Evolutionary conservation across 2,329 filamentous ascomycete genomes (phyloP).

Genomic region (Diaporthe destruens): DNA sequence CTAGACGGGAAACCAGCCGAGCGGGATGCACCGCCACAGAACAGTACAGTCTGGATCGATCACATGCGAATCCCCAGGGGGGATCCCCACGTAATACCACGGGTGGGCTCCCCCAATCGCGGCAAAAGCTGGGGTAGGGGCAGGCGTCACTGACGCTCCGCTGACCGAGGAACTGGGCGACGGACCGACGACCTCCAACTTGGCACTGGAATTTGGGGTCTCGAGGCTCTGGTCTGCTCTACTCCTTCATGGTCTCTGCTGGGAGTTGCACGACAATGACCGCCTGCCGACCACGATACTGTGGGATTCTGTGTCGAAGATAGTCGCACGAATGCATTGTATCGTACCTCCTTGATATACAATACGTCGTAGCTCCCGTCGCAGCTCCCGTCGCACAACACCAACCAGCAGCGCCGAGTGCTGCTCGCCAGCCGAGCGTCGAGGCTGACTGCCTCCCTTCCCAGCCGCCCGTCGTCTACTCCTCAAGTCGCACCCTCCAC

Average conservation of each 20-base stretch:
- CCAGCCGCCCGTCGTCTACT: too few species aligned
- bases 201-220: conserved; percentile 10
- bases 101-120: conserved; percentile 23
- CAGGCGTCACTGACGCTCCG: conserved; percentile 21
- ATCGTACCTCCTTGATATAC: not conserved
- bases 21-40: conserved; percentile 7
- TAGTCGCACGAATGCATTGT: conserved; percentile 8
- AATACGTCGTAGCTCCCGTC: not conserved
- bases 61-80: conserved; percentile 27
- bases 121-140: conserved; percentile 27
- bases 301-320: conserved; percentile 1
- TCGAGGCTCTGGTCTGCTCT: not conserved
- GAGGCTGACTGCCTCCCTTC: not conserved
- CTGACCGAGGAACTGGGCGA: conserved; percentile 28
- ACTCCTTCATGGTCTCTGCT: conserved; percentile 5
- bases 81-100: too few species aligned
- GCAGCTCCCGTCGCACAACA: not conserved
- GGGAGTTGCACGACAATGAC: conserved; percentile 17
- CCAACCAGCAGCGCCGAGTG: not conserved
- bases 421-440: not conserved
- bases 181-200: conserved; percentile 9
- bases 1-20: not conserved
- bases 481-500: too few species aligned
- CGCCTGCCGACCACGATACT: conserved; percentile 12
- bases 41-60: not conserved